Evolutionary conservation across 108 stramenopile species (phyloP), one percentile per base, ranked within the genome.

Genomic region (Skeletonema potamos): DNA sequence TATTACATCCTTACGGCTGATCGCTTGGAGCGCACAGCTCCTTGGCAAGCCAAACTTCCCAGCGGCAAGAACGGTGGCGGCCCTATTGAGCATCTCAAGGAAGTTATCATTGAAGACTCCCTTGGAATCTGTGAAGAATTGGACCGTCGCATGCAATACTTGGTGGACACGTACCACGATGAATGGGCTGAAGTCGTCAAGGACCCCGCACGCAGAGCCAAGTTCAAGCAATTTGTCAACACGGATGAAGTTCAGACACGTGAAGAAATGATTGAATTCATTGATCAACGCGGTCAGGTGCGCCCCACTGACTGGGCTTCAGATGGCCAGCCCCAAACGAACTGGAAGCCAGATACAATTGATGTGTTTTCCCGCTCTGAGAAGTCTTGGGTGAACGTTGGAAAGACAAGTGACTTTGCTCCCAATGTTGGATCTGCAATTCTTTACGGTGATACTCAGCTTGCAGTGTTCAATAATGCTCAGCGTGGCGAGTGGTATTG

Each of bases 1-100:
- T 97, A 94, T 68, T 97, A 97, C 89, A 91, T 97, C 36, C 85
- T 94, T 46, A 97, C 96, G 18, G 96, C 96, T 9, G 94, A 97
- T 68, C 68, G 82, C 22, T 68, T 97, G 60, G 92, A 97, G 69
- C 89, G 96, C 28, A 97, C 94, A 15, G 92, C 96, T 27, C 79
- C 86, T 46, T 97, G 96, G 96, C 89, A 95, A 61, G 70, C 82
- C 51, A 92, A 86, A 70, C 84, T 97, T 32, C 92, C 92, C 2
- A 72, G 70, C 37, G 92, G 92, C 30, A 89, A 89, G 82, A 85
- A 89, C 65, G 92, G 92, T 22, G 88, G 89, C 68, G 94, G 93
- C 20, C 92, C 93, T 15, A 94, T 95, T 72, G 93, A 92, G 48
- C 91, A 94, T 65, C 80, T 94, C 58, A 92, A 87, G 77, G 92